phyloP scores from a whole-genome alignment of 805 yeast species.

The Metschnikowia orientalis region DNA sequence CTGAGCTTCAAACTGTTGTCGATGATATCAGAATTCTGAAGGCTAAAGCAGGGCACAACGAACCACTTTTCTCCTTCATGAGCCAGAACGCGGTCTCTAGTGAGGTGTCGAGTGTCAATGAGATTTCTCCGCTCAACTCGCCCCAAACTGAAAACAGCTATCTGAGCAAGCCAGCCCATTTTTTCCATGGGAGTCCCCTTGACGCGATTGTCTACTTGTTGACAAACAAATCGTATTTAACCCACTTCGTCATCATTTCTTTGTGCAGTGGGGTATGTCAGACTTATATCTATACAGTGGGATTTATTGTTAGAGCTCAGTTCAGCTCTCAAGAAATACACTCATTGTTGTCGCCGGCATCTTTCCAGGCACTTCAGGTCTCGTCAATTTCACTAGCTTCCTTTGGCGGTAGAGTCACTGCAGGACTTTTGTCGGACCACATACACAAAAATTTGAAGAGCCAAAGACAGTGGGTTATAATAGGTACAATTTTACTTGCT shows the following conservation, averaged over 20 bases:
- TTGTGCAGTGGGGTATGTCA: conserved; percentile 63
- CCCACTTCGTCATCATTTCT: conserved; percentile 53
- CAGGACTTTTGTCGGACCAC: conserved; percentile 66
- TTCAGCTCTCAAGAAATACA: conserved; percentile 17
- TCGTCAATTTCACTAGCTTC: conserved; percentile 62
- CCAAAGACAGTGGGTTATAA: conserved; percentile 65
- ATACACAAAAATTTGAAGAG: conserved; percentile 46
- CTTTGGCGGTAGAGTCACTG: conserved; percentile 56
- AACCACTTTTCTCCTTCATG: conserved; percentile 6
- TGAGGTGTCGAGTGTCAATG: conserved; percentile 12
- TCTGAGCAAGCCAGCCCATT: no score
- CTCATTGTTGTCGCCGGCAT: conserved; percentile 26
- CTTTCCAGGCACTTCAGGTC: conserved; percentile 67
- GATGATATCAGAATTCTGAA: conserved; percentile 5
- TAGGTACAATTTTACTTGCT: conserved; percentile 36
- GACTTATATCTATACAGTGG: conserved; percentile 68
- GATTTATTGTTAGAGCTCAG: conserved; percentile 57
- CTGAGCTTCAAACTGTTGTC: conserved; percentile 11
- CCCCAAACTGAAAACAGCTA: neutral
- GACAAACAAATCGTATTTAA: conserved; percentile 35
- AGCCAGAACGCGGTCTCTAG: conserved; percentile 10
- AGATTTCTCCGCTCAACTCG: conserved; percentile 2
- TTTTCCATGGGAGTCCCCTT: no score
- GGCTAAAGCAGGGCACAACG: conserved; percentile 3
- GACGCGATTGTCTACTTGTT: conserved; percentile 13